Percentiles rank a stretch among this genome's conserved stretches.
Conservation (phyloP, 129 eudicot genomes). For the Artemisia annua region DNA sequence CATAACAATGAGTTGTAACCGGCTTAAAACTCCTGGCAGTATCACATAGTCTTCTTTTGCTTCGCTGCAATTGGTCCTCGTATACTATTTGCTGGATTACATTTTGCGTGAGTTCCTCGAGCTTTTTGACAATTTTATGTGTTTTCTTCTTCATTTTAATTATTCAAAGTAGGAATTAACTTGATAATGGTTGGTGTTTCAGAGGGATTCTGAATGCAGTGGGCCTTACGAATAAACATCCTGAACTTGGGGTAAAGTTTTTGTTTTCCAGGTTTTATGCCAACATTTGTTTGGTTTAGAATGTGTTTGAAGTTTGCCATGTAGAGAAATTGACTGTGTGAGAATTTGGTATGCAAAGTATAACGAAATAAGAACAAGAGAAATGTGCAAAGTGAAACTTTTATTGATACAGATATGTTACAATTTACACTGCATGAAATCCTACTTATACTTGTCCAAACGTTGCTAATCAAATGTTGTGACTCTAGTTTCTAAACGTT, state of each 20-base stretch:
- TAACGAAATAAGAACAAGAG: no score
- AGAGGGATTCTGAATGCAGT: conserved; percentile 86
- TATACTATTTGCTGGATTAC: conserved; percentile 60
- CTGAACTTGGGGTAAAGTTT: conserved; percentile 60
- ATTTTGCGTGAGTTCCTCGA: conserved; percentile 62
- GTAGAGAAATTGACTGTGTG: no score
- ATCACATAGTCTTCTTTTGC: conserved; percentile 76
- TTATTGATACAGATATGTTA: no score
- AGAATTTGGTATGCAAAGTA: no score
- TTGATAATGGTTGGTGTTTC: not conserved
- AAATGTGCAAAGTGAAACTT: no score
- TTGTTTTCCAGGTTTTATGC: no score
- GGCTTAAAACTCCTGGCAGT: conserved; percentile 30
- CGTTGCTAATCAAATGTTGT: no score
- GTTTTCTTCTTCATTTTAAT: not conserved
- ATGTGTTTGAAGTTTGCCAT: no score
- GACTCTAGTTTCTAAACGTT: no score
- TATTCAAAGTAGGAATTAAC: not conserved
- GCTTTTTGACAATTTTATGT: not conserved
- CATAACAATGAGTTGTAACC: not conserved
- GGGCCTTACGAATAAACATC: conserved; percentile 41
- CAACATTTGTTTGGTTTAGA: no score
- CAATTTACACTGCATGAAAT: no score
- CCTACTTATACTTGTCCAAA: no score
- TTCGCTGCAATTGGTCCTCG: conserved; percentile 95